Base-by-base conservation (phyloP, 192 early-diverging fungal species). In the Coemansia sp. region DNA sequence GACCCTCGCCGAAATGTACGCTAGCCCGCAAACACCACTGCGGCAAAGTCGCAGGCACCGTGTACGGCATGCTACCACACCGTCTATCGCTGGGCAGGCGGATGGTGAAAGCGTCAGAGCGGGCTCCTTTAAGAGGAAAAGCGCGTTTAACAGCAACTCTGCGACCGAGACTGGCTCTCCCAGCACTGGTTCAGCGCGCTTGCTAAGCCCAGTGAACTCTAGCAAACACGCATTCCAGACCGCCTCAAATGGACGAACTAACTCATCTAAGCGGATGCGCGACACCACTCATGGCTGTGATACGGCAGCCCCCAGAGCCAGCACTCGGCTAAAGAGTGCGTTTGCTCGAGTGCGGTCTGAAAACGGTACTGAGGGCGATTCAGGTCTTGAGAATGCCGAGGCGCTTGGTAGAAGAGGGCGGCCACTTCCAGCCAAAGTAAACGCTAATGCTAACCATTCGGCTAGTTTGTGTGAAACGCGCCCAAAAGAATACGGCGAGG, bases 401-500 rank as follows among this genome's bases (percentile, higher is more conserved):
- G 20, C 29, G 13, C 49, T 59, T 38, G 65, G 63, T 3, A 60
- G 77, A 16, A 74, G 54, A 34, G 68, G 73, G 31, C 69, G 70
- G 31, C 57, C 62, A 16, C 80, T 64, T 18, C 60, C 70, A 6
- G 46, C 42, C 16, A 64, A 46, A 36, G 60, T 46, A 2, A 61
- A 57, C 6, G 41, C 16, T 8, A 63, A 65, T 4, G 44, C 65
- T 3, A 47, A 51, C 44, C 61, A 55, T 22, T 31, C 63, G 18
- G 63, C 49, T 2, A 65, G 70, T 10, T 31, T 54, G 6, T 40
- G 54, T 6, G 74, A 77, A 20, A 59, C 47, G 31, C 76, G 73
- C 0, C 81, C 81, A 1, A 65, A 60, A 51, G 81, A 84, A 47
- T 76, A 84, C 57, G 81, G 81, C 16, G 74, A 84, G 49, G 72